These are phyloP conservation scores for Elsinoe necatrix DNA, from an alignment of 2,329 filamentous ascomycete species.

Conservation along the genomic window DNA sequence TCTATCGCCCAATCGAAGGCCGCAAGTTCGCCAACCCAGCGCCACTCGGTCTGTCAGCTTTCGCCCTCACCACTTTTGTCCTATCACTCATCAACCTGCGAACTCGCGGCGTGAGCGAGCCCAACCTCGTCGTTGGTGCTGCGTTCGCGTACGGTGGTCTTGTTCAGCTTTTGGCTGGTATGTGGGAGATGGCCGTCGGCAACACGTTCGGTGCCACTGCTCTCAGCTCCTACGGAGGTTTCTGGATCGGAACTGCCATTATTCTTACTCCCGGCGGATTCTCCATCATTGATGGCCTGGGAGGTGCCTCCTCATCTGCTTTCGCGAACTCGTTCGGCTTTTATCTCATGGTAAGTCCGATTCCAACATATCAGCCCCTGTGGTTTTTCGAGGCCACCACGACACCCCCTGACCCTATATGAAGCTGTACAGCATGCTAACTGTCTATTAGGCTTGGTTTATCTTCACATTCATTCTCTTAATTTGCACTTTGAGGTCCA, in stretches of 20 bases:
- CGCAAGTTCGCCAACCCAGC: constrained; percentile 52
- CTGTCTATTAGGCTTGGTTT: constrained; percentile 40
- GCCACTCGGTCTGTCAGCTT: constrained; percentile 53
- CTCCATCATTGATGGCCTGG: constrained; percentile 41
- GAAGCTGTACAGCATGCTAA: constrained; percentile 4
- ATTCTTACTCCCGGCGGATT: constrained; percentile 48
- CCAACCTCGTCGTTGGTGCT: constrained; percentile 41
- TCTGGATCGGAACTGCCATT: constrained; percentile 54
- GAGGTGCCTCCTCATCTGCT: constrained; percentile 26
- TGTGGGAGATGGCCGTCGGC: constrained; percentile 51
- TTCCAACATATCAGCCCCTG: too few species aligned
- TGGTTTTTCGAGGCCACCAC: constrained; percentile 16
- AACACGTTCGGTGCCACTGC: constrained; percentile 57
- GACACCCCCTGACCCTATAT: neutral
- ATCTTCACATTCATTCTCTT: constrained; percentile 51
- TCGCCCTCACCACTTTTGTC: constrained; percentile 58
- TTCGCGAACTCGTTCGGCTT: constrained; percentile 49
- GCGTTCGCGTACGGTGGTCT: constrained; percentile 45
- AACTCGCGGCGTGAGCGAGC: constrained; percentile 34
- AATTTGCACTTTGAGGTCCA: constrained; percentile 47
- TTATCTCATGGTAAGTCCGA: constrained; percentile 43
- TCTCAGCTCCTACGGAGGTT: constrained; percentile 53
- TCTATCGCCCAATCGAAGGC: constrained; percentile 32
- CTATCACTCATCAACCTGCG: constrained; percentile 45
- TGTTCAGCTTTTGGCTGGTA: constrained; percentile 44